Conservation (phyloP, 768 basidiomycete species). For the Mycena sanguinolenta region DNA sequence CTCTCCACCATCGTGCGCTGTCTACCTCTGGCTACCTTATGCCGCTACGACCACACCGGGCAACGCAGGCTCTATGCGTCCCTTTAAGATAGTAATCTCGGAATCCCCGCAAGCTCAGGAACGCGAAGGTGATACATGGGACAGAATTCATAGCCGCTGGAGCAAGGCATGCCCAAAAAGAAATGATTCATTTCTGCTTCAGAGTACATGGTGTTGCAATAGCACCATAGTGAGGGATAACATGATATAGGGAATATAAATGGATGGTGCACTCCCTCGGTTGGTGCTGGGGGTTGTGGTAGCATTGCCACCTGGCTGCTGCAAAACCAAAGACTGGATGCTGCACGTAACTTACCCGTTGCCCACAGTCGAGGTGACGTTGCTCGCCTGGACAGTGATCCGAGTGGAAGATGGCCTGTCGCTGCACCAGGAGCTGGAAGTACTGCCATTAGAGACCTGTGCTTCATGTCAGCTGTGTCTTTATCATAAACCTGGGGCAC, state of each 20-base stretch:
- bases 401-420: constrained; percentile 19
- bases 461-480: constrained; percentile 13
- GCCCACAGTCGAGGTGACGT: constrained; percentile 20
- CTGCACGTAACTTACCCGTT: constrained; percentile 22
- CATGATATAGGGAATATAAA: constrained; percentile 16
- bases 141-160: constrained; percentile 2
- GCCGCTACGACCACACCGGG: too few relatives aligned
- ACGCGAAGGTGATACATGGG: constrained; percentile 1
- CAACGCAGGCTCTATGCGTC: too few relatives aligned
- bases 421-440: constrained; percentile 26
- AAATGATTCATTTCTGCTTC: constrained; percentile 22
- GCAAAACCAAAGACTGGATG: constrained; percentile 27
- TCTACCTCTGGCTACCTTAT: too few relatives aligned
- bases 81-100: constrained; percentile 23
- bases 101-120: constrained; percentile 25
- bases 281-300: not conserved
- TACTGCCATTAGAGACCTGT: constrained; percentile 20
- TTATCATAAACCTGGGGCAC: constrained; percentile 8
- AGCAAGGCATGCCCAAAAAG: constrained; percentile 18
- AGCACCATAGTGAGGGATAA: constrained; percentile 16
- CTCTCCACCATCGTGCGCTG: too few relatives aligned
- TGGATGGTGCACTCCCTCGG: constrained; percentile 19
- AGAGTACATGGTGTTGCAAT: constrained; percentile 15
- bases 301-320: constrained; percentile 27
- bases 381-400: constrained; percentile 24